These are phyloP conservation scores for Salix brachista DNA, from an alignment of 345 rosid genomes.

Conservation along the genomic window DNA sequence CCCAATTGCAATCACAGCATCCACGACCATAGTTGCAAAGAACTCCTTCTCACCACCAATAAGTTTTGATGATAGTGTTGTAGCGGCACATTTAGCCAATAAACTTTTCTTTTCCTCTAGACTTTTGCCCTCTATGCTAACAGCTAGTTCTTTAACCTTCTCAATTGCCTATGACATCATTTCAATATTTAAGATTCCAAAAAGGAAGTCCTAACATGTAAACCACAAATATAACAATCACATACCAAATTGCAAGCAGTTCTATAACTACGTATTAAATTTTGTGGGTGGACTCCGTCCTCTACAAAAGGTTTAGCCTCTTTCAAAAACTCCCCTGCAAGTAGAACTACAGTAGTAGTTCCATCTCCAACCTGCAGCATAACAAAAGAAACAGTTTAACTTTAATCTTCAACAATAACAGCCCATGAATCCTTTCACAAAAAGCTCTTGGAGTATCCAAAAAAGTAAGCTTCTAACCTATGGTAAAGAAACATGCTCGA, in stretches of 20 bases:
- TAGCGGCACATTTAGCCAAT: slow-evolving; percentile 86
- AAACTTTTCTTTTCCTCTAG: slow-evolving; percentile 84
- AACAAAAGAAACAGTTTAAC: slow-evolving; percentile 1
- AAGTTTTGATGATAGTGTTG: slow-evolving; percentile 93
- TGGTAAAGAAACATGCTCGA: neutral
- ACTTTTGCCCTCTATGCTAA: slow-evolving; percentile 89
- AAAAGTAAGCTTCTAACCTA: neutral
- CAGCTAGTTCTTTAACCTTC: slow-evolving; percentile 75
- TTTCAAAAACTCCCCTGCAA: slow-evolving; percentile 88
- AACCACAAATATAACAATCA: neutral
- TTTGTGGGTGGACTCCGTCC: slow-evolving; percentile 96
- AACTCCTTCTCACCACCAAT: slow-evolving; percentile 97
- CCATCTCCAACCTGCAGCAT: slow-evolving; percentile 87
- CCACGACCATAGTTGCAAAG: slow-evolving; percentile 88
- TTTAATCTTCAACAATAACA: neutral
- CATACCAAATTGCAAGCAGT: slow-evolving; percentile 67
- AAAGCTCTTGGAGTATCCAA: neutral
- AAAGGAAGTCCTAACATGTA: neutral
- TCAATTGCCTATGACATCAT: slow-evolving; percentile 58
- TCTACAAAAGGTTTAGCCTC: slow-evolving; percentile 98
- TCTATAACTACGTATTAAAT: slow-evolving; percentile 81
- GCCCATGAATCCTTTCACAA: neutral
- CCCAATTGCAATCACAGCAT: slow-evolving; percentile 88
- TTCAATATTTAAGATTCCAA: neutral
- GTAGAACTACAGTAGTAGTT: slow-evolving; percentile 91